Evolutionary conservation across 192 early-diverging fungal genomes (phyloP).

Genomic region (Piromyces finnis): DNA sequence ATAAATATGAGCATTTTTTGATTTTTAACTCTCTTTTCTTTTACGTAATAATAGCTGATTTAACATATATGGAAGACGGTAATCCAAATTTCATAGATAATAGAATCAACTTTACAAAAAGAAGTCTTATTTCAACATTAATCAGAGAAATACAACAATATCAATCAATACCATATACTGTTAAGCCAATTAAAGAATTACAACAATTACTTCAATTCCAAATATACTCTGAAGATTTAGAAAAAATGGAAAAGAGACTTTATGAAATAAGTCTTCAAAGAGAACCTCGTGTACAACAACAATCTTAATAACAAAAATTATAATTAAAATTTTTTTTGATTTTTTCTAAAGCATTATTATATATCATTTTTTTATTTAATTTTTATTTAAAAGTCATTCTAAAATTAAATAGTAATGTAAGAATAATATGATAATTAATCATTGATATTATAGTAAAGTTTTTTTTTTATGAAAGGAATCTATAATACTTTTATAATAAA

Average conservation of each 20-base stretch:
- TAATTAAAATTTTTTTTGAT: too few species aligned
- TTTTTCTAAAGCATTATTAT: too few species aligned
- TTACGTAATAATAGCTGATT: neutral
- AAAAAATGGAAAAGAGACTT: constrained; percentile 8
- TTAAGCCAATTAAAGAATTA: constrained; percentile 8
- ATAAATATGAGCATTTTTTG: too few species aligned
- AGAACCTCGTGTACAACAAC: neutral
- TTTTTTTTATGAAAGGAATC: too few species aligned
- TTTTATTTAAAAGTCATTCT: too few species aligned
- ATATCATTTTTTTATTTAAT: too few species aligned
- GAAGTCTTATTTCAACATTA: constrained; percentile 9
- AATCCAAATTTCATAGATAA: constrained; percentile 11
- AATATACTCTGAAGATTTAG: constrained; percentile 10
- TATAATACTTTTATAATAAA: too few species aligned
- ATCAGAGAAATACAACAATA: constrained; percentile 12
- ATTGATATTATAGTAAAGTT: too few species aligned
- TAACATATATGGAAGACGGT: constrained; percentile 22
- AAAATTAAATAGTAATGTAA: too few species aligned
- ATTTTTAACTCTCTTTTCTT: too few species aligned
- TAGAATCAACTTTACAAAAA: constrained; percentile 16
- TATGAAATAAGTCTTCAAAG: neutral
- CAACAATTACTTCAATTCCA: constrained; percentile 2
- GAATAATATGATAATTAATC: too few species aligned
- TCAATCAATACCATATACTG: constrained; percentile 6
- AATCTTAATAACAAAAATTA: neutral